Evolutionary conservation across 2,329 filamentous ascomycete genomes (phyloP), one percentile per base, ranked within the genome.

Genomic region (Fusarium lateritium): DNA sequence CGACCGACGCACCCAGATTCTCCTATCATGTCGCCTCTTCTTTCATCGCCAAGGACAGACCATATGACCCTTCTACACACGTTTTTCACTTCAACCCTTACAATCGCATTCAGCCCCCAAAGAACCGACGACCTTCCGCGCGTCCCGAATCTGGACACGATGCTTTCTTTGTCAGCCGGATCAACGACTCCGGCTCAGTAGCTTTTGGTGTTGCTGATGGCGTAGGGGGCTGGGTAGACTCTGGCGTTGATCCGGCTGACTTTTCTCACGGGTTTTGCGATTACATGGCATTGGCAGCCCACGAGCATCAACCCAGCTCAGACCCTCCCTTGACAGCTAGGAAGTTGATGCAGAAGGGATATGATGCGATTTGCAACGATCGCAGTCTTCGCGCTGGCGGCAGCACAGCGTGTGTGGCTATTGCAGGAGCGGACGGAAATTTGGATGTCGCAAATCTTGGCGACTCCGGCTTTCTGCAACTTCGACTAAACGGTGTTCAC

Each of bases 191-290:
- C 2, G 86, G 89, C 38, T 85, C 89, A 40, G 87, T 97, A 13
- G 93, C 94, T 1, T 91, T 99, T 72, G 96, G 94, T 19, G 88
- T 99, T 24, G 94, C 94, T 54, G 96, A 99, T 78, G 96, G 96
- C 13, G 96, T 99, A 1, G 96, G 96, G 47, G 96, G 96, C 36
- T 99, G 96, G 94, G 89, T 92, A 67, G 93, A 97, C 73, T 95
- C 92, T 39, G 94, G 94, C 44, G 91, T 99, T 53, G 94, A 99
- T 76, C 94, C 96, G 10, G 94, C 94, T 28, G 93, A 98, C 80
- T 98, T 98, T 80, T 96, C 95, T 5, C 95, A 98, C 78, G 93
- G 92, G 40, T 84, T 99, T 63, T 98, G 96, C 84, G 91, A 94
- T 73, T 92, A 97, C 80, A 98, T 98, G 94, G 93, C 94, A 4